Conservation (phyloP, 768 basidiomycete species). For the Heimioporus sp. region DNA sequence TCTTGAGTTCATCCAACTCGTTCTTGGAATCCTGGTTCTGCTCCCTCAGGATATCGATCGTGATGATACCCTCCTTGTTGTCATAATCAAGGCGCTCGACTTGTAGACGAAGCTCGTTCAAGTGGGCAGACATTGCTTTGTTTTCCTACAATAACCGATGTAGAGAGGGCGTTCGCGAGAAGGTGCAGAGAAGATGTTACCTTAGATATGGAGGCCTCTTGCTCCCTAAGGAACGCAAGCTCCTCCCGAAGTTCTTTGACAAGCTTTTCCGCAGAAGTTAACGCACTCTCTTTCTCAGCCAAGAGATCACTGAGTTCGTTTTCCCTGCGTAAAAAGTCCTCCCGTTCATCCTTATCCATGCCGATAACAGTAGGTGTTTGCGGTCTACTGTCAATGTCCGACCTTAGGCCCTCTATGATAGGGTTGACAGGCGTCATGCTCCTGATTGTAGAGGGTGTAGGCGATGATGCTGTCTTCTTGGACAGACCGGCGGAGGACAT, state of each 20-base stretch:
- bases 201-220: constrained; percentile 76
- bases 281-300: constrained; percentile 85
- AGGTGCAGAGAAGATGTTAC: constrained; percentile 35
- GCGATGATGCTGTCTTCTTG: constrained; percentile 51
- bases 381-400: constrained; percentile 79
- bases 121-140: constrained; percentile 88
- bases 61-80: constrained; percentile 91
- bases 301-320: constrained; percentile 94
- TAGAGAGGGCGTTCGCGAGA: constrained; percentile 4
- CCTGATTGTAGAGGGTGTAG: constrained; percentile 63
- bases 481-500: constrained; percentile 40
- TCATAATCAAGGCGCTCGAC: constrained; percentile 93
- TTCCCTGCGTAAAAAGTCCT: constrained; percentile 94
- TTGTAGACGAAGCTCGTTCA: constrained; percentile 90
- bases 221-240: constrained; percentile 85
- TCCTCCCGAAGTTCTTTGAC: constrained; percentile 89
- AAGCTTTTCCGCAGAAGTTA: constrained; percentile 79
- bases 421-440: constrained; percentile 78
- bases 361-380: constrained; percentile 89
- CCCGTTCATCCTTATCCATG: constrained; percentile 94
- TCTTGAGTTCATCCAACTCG: constrained; percentile 89
- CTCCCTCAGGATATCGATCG: constrained; percentile 92
- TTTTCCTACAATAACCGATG: constrained; percentile 64
- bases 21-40: constrained; percentile 83
- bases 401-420: constrained; percentile 64